These are phyloP conservation scores for Colletotrichum abscissum DNA, from an alignment of 2,329 filamentous ascomycete genomes.

Conservation along the genomic window DNA sequence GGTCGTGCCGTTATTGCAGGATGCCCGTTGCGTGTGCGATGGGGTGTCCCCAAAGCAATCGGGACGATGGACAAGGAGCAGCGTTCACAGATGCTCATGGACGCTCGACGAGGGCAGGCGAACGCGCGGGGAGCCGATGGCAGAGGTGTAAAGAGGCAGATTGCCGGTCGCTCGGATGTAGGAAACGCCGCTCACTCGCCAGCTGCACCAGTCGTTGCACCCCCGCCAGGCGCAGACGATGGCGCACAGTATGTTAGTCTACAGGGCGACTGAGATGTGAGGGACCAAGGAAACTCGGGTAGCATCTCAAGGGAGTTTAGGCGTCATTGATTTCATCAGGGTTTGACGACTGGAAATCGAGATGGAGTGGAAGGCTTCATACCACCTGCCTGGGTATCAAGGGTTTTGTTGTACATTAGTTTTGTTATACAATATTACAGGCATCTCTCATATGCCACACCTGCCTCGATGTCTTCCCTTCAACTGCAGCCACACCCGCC, in stretches of 20 bases:
- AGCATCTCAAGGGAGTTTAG: slow-evolving; percentile 24
- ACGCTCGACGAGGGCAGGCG: slow-evolving; percentile 65
- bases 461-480: slow-evolving; percentile 39
- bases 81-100: slow-evolving; percentile 81
- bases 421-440: background rate
- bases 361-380: background rate
- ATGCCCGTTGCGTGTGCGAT: slow-evolving; percentile 88
- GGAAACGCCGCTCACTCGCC: slow-evolving; percentile 5
- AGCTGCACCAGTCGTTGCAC: slow-evolving; percentile 71
- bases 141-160: slow-evolving; percentile 31
- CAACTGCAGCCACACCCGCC: slow-evolving; percentile 47
- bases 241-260: slow-evolving; percentile 84
- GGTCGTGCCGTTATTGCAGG: slow-evolving; percentile 91
- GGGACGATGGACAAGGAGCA: slow-evolving; percentile 92
- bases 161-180: slow-evolving; percentile 1
- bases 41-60: slow-evolving; percentile 92
- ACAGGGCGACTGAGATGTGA: slow-evolving; percentile 74
- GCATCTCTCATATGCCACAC: background rate
- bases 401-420: slow-evolving; percentile 16
- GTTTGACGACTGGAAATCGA: background rate
- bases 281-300: background rate
- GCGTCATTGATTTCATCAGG: background rate
- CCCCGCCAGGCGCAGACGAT: slow-evolving; percentile 78
- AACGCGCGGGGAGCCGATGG: slow-evolving; percentile 42
- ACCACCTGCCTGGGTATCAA: slow-evolving; percentile 34